These are phyloP conservation scores for Plicaturopsis crispa DNA, from an alignment of 768 basidiomycete species.

Conservation along the genomic window DNA sequence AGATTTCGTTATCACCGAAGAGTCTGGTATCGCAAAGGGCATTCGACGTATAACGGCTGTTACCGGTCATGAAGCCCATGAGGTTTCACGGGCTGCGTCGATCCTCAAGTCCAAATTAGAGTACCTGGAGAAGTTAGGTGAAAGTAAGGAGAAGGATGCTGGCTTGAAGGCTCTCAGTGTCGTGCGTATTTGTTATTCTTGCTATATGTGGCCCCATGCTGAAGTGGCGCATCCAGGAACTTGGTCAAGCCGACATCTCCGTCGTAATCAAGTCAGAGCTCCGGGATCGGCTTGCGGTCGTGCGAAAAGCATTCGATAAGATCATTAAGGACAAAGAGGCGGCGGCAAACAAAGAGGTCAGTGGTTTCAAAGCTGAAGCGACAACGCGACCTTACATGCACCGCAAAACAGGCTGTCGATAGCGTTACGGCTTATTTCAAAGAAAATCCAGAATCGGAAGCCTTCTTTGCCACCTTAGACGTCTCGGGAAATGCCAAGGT, in stretches of 20 bases:
- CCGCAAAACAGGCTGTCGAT: slow-evolving; percentile 53
- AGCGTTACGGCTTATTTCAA: slow-evolving; percentile 66
- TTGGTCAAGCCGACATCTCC: slow-evolving; percentile 86
- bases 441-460: slow-evolving; percentile 61
- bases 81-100: slow-evolving; percentile 63
- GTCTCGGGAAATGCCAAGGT: slow-evolving; percentile 87
- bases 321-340: slow-evolving; percentile 77
- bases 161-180: slow-evolving; percentile 75
- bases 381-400: neutral
- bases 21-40: slow-evolving; percentile 97
- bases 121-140: slow-evolving; percentile 41
- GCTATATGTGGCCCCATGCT: slow-evolving; percentile 1
- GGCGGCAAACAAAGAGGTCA: slow-evolving; percentile 68
- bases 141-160: slow-evolving; percentile 80
- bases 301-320: slow-evolving; percentile 82
- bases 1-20: slow-evolving; percentile 90
- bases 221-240: slow-evolving; percentile 47
- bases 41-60: slow-evolving; percentile 92
- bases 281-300: slow-evolving; percentile 59
- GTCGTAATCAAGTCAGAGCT: slow-evolving; percentile 75
- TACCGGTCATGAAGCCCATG: slow-evolving; percentile 89
- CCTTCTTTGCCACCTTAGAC: slow-evolving; percentile 64
- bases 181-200: slow-evolving; percentile 34
- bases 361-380: slow-evolving; percentile 9
- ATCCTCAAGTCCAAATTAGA: slow-evolving; percentile 57